Evolutionary conservation across 2,329 filamentous ascomycete genomes (phyloP).

Genomic region (Colletotrichum caudatum): DNA sequence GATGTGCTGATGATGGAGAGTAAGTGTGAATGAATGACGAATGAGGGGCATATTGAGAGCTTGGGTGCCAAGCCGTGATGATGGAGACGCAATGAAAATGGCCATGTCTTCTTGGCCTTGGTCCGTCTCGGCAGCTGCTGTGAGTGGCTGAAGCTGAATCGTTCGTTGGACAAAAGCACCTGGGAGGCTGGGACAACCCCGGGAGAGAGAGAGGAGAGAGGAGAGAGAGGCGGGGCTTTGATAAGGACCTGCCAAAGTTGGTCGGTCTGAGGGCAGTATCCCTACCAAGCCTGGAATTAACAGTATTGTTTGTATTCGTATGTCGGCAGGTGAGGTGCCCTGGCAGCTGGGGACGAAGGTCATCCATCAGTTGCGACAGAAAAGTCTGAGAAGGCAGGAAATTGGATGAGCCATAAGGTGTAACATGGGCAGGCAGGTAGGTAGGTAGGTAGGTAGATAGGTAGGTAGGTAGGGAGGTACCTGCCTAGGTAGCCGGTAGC

Average conservation of each 20-base stretch:
- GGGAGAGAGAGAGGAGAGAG: too few species aligned
- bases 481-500: too few species aligned
- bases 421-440: background rate
- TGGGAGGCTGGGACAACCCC: background rate
- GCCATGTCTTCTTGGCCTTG: background rate
- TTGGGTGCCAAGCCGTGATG: slow-evolving; percentile 10
- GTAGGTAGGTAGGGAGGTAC: too few species aligned
- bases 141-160: slow-evolving; percentile 23
- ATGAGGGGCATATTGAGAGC: background rate
- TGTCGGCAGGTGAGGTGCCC: too few species aligned
- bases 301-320: background rate
- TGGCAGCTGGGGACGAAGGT: background rate
- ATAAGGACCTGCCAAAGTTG: slow-evolving; percentile 36
- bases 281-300: slow-evolving; percentile 14
- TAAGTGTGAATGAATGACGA: background rate
- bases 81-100: background rate
- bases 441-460: too few species aligned
- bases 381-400: background rate
- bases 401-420: background rate
- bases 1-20: background rate
- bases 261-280: slow-evolving; percentile 14
- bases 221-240: background rate
- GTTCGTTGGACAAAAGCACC: slow-evolving; percentile 6
- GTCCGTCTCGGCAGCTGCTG: slow-evolving; percentile 1
- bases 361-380: background rate